phyloP scores from a whole-genome alignment of 106 monocot species.

The Platanthera zijinensis region DNA sequence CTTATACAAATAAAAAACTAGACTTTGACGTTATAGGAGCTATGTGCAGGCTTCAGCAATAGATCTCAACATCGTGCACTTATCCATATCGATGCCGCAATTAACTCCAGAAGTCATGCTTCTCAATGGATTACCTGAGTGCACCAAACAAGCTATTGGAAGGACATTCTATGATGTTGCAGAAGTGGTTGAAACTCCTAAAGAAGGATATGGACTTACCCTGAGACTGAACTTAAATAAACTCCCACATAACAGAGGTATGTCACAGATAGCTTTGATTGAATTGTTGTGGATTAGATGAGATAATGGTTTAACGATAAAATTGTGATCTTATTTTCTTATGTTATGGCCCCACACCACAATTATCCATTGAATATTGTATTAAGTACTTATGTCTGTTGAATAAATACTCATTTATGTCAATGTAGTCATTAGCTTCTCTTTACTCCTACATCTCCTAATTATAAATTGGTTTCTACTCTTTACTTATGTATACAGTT shows the following conservation, averaged over 20 bases:
- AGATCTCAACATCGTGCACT: conserved; percentile 28
- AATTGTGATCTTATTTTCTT: background rate
- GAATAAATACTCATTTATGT: too few species aligned
- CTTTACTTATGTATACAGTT: too few species aligned
- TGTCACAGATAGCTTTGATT: background rate
- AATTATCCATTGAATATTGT: too few species aligned
- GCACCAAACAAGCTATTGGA: conserved; percentile 29
- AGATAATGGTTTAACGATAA: background rate
- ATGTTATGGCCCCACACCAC: too few species aligned
- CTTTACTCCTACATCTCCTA: too few species aligned
- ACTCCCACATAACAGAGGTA: conserved; percentile 48
- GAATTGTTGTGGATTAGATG: background rate
- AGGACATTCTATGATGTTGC: conserved; percentile 32
- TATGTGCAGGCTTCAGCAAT: conserved; percentile 39
- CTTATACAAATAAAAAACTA: background rate
- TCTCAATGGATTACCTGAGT: conserved; percentile 28
- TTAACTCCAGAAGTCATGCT: conserved; percentile 21
- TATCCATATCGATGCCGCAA: conserved; percentile 55
- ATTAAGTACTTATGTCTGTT: too few species aligned
- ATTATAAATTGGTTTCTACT: too few species aligned
- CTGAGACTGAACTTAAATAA: conserved; percentile 43
- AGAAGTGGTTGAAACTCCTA: conserved; percentile 49
- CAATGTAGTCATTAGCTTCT: too few species aligned
- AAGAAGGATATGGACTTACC: conserved; percentile 58
- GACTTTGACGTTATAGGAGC: background rate